These are phyloP conservation scores for Papiliotrema flavescens DNA, from an alignment of 1,284 basidiomycete genomes.

Conservation along the genomic window DNA sequence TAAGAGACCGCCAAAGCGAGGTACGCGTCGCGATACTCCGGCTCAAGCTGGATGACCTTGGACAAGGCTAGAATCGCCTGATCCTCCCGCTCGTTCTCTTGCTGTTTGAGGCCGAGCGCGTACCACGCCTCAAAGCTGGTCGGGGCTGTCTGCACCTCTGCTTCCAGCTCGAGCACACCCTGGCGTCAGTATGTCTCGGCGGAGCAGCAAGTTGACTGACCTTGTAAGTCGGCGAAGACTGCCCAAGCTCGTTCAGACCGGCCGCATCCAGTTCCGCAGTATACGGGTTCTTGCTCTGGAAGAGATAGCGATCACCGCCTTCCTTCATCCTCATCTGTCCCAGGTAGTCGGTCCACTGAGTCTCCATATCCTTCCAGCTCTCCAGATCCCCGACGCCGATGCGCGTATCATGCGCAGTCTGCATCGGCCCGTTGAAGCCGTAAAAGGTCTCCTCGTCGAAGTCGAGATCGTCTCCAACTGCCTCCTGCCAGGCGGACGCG, in stretches of 20 bases:
- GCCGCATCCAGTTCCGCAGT: conserved; percentile 49
- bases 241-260: conserved; percentile 42
- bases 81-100: conserved; percentile 94
- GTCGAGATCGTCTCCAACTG: conserved; percentile 25
- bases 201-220: conserved; percentile 11
- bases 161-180: conserved; percentile 87
- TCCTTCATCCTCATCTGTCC: conserved; percentile 58
- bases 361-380: conserved; percentile 65
- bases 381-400: conserved; percentile 21
- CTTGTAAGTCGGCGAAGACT: conserved; percentile 41
- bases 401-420: conserved; percentile 4
- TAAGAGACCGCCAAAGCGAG: conserved; percentile 87
- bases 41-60: conserved; percentile 76
- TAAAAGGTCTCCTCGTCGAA: conserved; percentile 39
- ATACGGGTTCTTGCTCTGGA: conserved; percentile 80
- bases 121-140: conserved; percentile 76
- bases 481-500: conserved; percentile 45
- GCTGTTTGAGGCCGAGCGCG: conserved; percentile 91
- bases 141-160: conserved; percentile 76
- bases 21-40: conserved; percentile 73
- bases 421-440: conserved; percentile 30
- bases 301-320: conserved; percentile 59
- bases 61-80: conserved; percentile 84
- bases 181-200: conserved; percentile 43
- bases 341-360: conserved; percentile 73